Evolutionary conservation across 2,329 filamentous ascomycete species (phyloP).

Genomic region (Pseudopyricularia javanii): DNA sequence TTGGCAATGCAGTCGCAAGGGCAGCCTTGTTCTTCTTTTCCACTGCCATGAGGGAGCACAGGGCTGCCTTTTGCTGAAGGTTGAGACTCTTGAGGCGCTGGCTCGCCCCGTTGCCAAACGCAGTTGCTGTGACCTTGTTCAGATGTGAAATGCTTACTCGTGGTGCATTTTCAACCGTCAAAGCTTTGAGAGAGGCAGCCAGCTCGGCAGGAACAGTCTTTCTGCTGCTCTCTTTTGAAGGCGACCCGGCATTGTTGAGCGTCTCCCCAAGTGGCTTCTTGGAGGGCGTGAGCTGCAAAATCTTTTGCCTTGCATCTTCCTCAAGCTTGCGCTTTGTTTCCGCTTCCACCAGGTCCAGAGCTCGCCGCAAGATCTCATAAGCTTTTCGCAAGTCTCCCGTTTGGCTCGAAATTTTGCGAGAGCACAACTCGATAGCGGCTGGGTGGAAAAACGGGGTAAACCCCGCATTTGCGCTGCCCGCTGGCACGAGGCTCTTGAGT

Average conservation of each 20-base stretch:
- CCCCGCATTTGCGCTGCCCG: conserved; percentile 34
- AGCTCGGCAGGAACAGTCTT: conserved; percentile 23
- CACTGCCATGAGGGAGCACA: conserved; percentile 80
- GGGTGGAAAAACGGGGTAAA: conserved; percentile 85
- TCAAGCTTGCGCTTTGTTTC: conserved; percentile 69
- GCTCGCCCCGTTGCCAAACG: conserved; percentile 78
- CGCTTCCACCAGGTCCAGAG: conserved; percentile 77
- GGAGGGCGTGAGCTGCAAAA: conserved; percentile 52
- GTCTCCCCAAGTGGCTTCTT: conserved; percentile 75
- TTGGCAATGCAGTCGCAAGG: conserved; percentile 14
- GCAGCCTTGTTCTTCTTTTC: conserved; percentile 58
- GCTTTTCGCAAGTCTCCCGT: conserved; percentile 91
- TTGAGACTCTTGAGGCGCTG: conserved; percentile 82
- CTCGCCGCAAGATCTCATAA: conserved; percentile 84
- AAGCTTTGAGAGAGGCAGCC: conserved; percentile 39
- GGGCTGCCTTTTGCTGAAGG: conserved; percentile 87
- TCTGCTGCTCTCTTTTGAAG: conserved; percentile 20
- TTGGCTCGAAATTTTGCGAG: conserved; percentile 88
- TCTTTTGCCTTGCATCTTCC: conserved; percentile 42
- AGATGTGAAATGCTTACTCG: conserved; percentile 83
- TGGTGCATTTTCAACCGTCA: conserved; percentile 71
- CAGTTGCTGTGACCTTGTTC: conserved; percentile 78
- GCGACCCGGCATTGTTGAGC: conserved; percentile 51
- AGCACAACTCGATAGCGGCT: conserved; percentile 83
- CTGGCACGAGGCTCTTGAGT: conserved; percentile 60